Base-by-base conservation (phyloP, 192 early-diverging fungal species). In the Rhizoclosmatium globosum region DNA sequence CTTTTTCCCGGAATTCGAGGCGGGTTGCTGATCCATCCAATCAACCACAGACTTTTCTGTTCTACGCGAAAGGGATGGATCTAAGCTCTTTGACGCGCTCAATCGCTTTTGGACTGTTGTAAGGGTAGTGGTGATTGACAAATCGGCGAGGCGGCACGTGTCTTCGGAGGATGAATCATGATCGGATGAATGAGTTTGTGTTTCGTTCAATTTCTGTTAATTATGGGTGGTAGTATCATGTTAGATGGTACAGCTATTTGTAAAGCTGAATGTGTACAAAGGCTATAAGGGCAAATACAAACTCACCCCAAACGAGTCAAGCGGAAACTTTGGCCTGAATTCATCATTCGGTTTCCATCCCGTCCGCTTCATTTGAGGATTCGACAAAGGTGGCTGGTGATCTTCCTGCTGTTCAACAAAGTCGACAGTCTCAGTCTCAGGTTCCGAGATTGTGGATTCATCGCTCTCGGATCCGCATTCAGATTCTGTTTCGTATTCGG, bases 11-110 rank as follows among this genome's bases (percentile, higher is more conserved):
- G 6, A 13, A 7, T 53, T 39, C 0, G 60, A 6, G 7, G 15
- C 21, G 60, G 60, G 60, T 62, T 62, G 60, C 23, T 62, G 7
- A 39, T 62, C 38, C 60, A 62, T 62, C 60, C 60, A 62, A 4
- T 62, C 60, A 19, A 21, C 21, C 21, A 62, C 60, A 31, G 60
- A 6, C 19, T n/a, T 56, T 9, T 15, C 19, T 56, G 53, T 56
- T 56, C 53, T n/a, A 56, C 19, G 11, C 19, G 9, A n/a, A 56
- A 56, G 53, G 1, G 9, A 1, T 56, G 53, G 19, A 56, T 56
- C 53, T 0, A n/a, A n/a, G 9, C 53, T 9, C 53, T 56, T 31
- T 31, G 31, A 31, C 31, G 31, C 31, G 31, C 31, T 9, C 9
- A 56, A 56, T 15, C 53, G 53, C 53, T 9, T 9, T 9, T 56